These are phyloP conservation scores for Termitomyces sp. DNA, from an alignment of 768 basidiomycete genomes.

Conservation along the genomic window DNA sequence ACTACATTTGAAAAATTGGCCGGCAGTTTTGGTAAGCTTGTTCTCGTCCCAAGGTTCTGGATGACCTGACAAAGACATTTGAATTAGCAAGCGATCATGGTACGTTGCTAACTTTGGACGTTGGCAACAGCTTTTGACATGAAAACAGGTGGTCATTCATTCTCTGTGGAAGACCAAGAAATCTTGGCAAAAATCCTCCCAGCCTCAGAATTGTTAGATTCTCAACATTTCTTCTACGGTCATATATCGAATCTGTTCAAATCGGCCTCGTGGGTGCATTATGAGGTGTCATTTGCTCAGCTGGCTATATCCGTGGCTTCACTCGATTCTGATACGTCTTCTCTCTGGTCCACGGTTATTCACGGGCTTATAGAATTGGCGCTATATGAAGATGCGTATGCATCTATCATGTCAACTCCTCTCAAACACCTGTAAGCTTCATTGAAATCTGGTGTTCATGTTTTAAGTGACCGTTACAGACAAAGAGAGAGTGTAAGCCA, in stretches of 20 bases:
- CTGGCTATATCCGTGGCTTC: constrained; percentile 72
- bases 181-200: constrained; percentile 61
- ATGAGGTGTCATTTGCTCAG: constrained; percentile 72
- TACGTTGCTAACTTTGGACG: neutral
- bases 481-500: constrained; percentile 78
- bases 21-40: constrained; percentile 62
- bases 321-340: constrained; percentile 44
- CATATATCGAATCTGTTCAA: constrained; percentile 77
- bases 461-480: constrained; percentile 31
- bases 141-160: constrained; percentile 36
- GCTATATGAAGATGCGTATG: constrained; percentile 85
- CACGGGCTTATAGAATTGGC: constrained; percentile 68
- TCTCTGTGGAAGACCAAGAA: constrained; percentile 56
- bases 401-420: constrained; percentile 66
- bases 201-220: constrained; percentile 45
- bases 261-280: constrained; percentile 40
- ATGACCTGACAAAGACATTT: neutral
- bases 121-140: constrained; percentile 5
- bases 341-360: constrained; percentile 79
- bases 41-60: neutral
- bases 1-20: constrained; percentile 67
- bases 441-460: neutral
- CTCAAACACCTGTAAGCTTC: constrained; percentile 70
- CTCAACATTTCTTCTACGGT: constrained; percentile 69
- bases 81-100: constrained; percentile 6